A percentile compares a stretch with the other conserved stretches of the same genome.
Evolutionary conservation across 2,329 filamentous ascomycete genomes (phyloP).

Genomic region (Akanthomyces uredinophilus): DNA sequence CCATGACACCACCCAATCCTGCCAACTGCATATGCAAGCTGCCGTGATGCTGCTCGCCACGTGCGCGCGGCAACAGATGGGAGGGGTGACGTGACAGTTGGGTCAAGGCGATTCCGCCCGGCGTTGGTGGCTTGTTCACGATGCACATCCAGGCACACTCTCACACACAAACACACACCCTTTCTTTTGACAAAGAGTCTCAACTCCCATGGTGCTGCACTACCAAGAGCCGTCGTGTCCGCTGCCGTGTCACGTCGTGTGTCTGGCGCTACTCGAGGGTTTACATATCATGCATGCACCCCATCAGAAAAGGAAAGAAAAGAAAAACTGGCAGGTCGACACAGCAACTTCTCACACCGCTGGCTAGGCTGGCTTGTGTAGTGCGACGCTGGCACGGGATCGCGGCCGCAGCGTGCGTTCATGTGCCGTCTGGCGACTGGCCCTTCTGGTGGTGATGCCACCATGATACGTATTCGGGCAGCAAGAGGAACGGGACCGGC

Average conservation of each 20-base stretch:
- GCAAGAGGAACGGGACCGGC: too few relatives aligned
- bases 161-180: background rate
- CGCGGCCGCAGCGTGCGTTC: background rate
- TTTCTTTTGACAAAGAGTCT: background rate
- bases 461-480: background rate
- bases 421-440: background rate
- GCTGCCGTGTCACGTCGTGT: slow-evolving; percentile 4
- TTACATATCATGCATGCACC: background rate
- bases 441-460: background rate
- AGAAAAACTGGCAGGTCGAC: background rate
- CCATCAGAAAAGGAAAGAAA: background rate
- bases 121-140: slow-evolving; percentile 1
- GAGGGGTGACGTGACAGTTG: background rate
- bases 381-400: slow-evolving; percentile 9
- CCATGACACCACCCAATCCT: background rate
- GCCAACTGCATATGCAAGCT: background rate
- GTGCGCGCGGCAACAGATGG: background rate
- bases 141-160: background rate
- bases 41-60: background rate
- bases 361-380: background rate
- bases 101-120: background rate
- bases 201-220: background rate
- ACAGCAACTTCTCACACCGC: background rate
- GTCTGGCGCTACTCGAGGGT: background rate
- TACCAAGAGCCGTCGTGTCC: too few relatives aligned